Conservation (phyloP, 2,329 filamentous ascomycete species). For the Fusarium sp. region DNA sequence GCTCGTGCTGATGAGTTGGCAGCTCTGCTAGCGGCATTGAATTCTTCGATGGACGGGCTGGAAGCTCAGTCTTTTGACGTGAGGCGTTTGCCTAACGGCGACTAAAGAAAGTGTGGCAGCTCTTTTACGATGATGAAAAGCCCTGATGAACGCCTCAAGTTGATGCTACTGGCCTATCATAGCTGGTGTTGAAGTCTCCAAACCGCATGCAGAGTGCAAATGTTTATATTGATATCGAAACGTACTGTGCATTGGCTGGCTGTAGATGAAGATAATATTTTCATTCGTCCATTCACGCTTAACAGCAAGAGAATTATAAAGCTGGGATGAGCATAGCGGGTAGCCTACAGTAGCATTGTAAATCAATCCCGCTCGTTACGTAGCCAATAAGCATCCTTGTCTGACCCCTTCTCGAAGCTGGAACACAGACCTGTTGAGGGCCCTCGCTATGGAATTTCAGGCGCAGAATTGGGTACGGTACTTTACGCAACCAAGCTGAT, state of each 20-base stretch:
- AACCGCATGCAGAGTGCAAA: slow-evolving; percentile 6
- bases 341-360: slow-evolving; percentile 17
- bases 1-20: not conserved
- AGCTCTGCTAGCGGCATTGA: not conserved
- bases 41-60: slow-evolving; percentile 26
- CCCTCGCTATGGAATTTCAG: slow-evolving; percentile 18
- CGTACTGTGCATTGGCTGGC: not conserved
- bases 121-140: slow-evolving; percentile 6
- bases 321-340: slow-evolving; percentile 18
- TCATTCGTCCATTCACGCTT: slow-evolving; percentile 2
- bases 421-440: slow-evolving; percentile 24
- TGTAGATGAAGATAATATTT: not conserved
- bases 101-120: slow-evolving; percentile 12
- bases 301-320: not conserved
- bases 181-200: not conserved
- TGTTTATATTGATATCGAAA: not conserved
- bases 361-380: slow-evolving; percentile 21
- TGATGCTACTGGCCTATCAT: slow-evolving; percentile 19
- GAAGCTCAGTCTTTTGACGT: slow-evolving; percentile 23
- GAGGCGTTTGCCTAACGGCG: slow-evolving; percentile 15
- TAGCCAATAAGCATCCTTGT: slow-evolving; percentile 22
- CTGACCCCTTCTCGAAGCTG: slow-evolving; percentile 20
- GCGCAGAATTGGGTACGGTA: slow-evolving; percentile 1
- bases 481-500: not conserved
- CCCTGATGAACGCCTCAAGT: slow-evolving; percentile 7